Conservation (phyloP, 2,329 filamentous ascomycete genomes). For the Xylaria sp. region DNA sequence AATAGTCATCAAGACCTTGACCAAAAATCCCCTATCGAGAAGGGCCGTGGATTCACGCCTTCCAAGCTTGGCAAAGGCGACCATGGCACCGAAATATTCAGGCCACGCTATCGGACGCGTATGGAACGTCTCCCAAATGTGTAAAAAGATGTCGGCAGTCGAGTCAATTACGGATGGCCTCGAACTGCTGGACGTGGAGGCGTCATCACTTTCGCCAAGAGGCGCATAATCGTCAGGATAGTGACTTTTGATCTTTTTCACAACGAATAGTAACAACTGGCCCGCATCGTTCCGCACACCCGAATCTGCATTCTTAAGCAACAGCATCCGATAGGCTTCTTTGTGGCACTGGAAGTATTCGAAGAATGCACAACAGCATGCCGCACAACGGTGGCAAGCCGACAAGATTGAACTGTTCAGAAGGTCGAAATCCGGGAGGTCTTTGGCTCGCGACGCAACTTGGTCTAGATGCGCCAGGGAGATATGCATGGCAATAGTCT, state of each 20-base stretch:
- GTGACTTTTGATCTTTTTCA: conserved; percentile 47
- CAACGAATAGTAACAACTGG: conserved; percentile 46
- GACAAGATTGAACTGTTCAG: conserved; percentile 47
- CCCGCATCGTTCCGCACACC: conserved; percentile 50
- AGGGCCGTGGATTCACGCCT: conserved; percentile 52
- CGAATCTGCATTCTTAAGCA: conserved; percentile 56
- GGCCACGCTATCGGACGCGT: conserved; percentile 62
- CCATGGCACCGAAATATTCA: conserved; percentile 67
- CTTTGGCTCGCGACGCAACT: conserved; percentile 65
- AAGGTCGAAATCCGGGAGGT: conserved; percentile 55
- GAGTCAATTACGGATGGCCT: conserved; percentile 35
- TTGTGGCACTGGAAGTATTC: conserved; percentile 54
- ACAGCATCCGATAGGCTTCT: conserved; percentile 56
- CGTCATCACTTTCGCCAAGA: conserved; percentile 24
- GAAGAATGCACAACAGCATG: conserved; percentile 55
- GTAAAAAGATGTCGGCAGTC: conserved; percentile 45
- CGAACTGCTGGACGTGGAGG: conserved; percentile 5
- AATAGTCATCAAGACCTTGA: conserved; percentile 54
- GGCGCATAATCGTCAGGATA: conserved; percentile 45
- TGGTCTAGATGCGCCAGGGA: conserved; percentile 67
- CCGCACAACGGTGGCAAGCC: conserved; percentile 44
- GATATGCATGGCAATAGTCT: conserved; percentile 49
- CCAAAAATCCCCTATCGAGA: conserved; percentile 56
- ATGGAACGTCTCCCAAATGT: conserved; percentile 60
- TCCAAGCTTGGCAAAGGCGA: conserved; percentile 60